Evolutionary conservation across 352 stramenopile species (phyloP).

Genomic region (Globisporangium barbulae): DNA sequence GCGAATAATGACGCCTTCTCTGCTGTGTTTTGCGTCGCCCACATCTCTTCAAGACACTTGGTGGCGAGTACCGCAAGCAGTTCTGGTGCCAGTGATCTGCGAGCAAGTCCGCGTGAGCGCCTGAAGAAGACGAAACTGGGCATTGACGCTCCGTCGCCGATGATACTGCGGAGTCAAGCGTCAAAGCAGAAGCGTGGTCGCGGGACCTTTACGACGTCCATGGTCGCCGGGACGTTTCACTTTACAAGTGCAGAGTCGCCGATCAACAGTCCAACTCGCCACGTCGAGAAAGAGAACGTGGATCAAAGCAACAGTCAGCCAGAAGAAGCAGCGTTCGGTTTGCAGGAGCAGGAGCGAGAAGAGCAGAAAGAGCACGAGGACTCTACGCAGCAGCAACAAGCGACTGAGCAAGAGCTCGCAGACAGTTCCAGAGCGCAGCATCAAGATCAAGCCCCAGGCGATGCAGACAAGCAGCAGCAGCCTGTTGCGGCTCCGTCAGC

Average conservation of each 20-base stretch:
- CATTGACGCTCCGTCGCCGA: background rate
- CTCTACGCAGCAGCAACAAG: constrained; percentile 1
- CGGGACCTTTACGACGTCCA: constrained; percentile 7
- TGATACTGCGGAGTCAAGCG: background rate
- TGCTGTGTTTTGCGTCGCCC: constrained; percentile 7
- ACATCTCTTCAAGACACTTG: background rate
- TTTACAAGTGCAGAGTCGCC: background rate
- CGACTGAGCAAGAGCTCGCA: background rate
- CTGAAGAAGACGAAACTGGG: background rate
- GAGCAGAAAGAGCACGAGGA: background rate
- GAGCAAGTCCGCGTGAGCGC: background rate
- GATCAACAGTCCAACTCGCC: background rate
- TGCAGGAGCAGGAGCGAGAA: background rate
- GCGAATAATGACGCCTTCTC: background rate
- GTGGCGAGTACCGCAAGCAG: background rate
- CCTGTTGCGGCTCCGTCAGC: background rate
- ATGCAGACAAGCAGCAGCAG: background rate
- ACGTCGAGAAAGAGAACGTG: constrained; percentile 11
- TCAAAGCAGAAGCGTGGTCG: constrained; percentile 6
- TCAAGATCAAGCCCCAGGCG: background rate
- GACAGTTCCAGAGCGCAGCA: background rate
- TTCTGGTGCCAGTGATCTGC: background rate
- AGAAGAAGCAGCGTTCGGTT: constrained; percentile 1
- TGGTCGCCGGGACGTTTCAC: background rate
- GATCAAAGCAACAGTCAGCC: background rate